phyloP scores from a whole-genome alignment of 192 early-diverging fungal species.

The Thamnidium elegans region DNA sequence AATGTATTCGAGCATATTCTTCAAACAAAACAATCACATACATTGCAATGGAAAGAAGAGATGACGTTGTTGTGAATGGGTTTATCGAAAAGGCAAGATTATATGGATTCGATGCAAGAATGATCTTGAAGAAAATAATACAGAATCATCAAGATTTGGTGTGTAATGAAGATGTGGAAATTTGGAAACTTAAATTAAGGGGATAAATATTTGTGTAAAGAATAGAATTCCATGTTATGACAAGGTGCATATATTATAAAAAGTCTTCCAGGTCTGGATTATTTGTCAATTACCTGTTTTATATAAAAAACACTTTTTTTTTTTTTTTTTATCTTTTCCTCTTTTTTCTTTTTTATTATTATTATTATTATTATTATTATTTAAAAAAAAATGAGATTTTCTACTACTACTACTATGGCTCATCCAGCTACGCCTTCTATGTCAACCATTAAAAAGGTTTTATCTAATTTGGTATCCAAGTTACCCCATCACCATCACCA shows the following conservation, averaged over 20 bases:
- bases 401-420: too few relatives aligned
- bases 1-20: conserved; percentile 15
- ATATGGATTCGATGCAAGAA: conserved; percentile 25
- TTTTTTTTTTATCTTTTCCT: not conserved
- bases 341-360: not conserved
- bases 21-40: conserved; percentile 14
- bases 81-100: conserved; percentile 28
- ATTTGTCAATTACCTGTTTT: too few relatives aligned
- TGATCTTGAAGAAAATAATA: conserved; percentile 18
- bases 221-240: too few relatives aligned
- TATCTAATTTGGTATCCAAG: not conserved
- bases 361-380: too few relatives aligned
- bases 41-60: conserved; percentile 34
- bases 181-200: conserved; percentile 34
- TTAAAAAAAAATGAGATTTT: too few relatives aligned
- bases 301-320: too few relatives aligned
- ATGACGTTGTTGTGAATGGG: conserved; percentile 28
- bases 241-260: too few relatives aligned
- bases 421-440: too few relatives aligned
- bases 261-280: too few relatives aligned
- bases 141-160: conserved; percentile 1
- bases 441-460: not conserved
- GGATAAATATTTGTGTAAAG: not conserved
- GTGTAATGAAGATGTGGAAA: conserved; percentile 31
- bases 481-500: not conserved